Percentiles rank a stretch among this genome's conserved stretches.
These are phyloP conservation scores for Zymoseptoria pseudotritici DNA, from an alignment of 2,329 filamentous ascomycete species.

Conservation along the genomic window DNA sequence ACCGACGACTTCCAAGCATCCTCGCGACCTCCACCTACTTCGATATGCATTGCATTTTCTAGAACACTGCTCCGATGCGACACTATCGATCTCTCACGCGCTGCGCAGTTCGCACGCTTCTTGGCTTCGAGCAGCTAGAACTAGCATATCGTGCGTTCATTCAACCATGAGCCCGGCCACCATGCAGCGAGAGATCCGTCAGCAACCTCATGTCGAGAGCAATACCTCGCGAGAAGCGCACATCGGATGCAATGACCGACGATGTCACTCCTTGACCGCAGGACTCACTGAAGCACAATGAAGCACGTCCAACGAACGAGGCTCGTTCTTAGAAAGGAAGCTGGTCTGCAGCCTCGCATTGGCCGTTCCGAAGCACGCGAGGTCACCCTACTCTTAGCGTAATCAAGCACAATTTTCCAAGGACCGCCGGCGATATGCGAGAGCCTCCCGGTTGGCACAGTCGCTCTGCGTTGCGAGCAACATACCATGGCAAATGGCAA, in stretches of 20 bases:
- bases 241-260: background rate
- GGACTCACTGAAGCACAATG: background rate
- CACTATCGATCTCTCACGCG: background rate
- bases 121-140: background rate
- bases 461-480: background rate
- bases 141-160: background rate
- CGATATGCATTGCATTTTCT: background rate
- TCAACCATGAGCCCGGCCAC: background rate
- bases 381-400: background rate
- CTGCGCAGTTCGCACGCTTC: background rate
- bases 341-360: background rate
- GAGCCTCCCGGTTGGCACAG: background rate
- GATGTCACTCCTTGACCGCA: background rate
- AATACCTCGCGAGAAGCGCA: background rate
- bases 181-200: background rate
- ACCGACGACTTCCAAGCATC: background rate
- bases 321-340: background rate
- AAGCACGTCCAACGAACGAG: background rate
- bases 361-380: background rate
- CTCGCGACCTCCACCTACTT: too few relatives aligned
- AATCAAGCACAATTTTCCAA: background rate
- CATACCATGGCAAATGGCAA: background rate
- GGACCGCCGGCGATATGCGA: background rate
- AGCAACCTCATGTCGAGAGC: background rate
- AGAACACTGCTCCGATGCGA: background rate